Base-by-base conservation (phyloP, 2,329 filamentous ascomycete genomes). In the Pseudogymnoascus sp. region DNA sequence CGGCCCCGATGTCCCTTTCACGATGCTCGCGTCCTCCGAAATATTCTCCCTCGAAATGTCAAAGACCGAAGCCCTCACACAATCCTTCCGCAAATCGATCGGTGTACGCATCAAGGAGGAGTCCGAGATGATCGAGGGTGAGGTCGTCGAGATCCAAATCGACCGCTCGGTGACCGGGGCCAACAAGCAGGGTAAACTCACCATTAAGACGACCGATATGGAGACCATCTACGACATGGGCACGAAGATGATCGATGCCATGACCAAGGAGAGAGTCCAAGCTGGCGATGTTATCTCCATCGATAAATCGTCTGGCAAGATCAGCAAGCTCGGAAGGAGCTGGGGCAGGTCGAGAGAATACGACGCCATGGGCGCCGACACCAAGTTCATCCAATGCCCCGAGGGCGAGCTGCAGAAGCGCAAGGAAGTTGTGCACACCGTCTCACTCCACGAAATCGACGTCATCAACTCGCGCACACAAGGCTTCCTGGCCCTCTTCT, bases 181-280 rank as follows among this genome's bases (percentile, higher is more conserved):
- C 67, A 95, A 94, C 71, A 99, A 97, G 81, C 93, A 97, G 81
- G 94, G 94, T 71, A 99, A 99, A 77, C 86, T 99, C 66, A 99
- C 94, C 18, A 96, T 99, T 79, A 99, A 99, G 79, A 99, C 94
- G 9, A 97, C 93, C 62, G 94, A 99, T 75, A 99, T 99, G 94
- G 94, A 99, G 77, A 96, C 94, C 11, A 90, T 99, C 67, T 99
- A 97, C 78, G 94, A 99, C 71, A 97, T 99, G 92, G 94, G 94
- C 66, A 93, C 89, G 67, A 97, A 97, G 78, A 97, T 99, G 94
- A 99, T 99, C 67, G 94, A 99, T 57, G 92, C 92, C 66, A 97
- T 99, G 92, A 97, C 92, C 67, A 97, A 97, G 77, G 94, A 99
- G 79, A 93, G 95, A 70, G 91, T 99, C 66, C 96, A 97, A 87